These are phyloP conservation scores for Rutstroemia sydowiana DNA, from an alignment of 2,329 filamentous ascomycete species.

Conservation along the genomic window DNA sequence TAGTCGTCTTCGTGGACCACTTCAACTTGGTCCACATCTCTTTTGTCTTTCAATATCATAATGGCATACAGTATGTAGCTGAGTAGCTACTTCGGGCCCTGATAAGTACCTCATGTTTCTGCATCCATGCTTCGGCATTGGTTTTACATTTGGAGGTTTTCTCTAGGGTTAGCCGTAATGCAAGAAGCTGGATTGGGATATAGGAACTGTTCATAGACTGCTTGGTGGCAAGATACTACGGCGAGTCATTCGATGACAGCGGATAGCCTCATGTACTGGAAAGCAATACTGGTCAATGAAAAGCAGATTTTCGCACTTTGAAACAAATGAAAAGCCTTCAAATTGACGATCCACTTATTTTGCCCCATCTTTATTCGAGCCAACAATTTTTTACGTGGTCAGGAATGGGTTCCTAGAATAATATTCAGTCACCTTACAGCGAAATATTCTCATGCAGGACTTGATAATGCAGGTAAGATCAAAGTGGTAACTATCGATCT, in stretches of 20 bases:
- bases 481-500: conserved; percentile 5
- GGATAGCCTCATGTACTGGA: conserved; percentile 4
- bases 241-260: conserved; percentile 8
- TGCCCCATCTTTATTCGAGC: not conserved
- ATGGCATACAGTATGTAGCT: conserved; percentile 12
- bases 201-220: conserved; percentile 3
- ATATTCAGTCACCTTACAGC: conserved; percentile 1
- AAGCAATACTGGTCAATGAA: conserved; percentile 4
- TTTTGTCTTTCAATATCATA: conserved; percentile 24
- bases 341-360: not conserved
- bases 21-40: conserved; percentile 57
- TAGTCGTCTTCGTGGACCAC: conserved; percentile 50
- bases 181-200: not conserved
- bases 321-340: not conserved
- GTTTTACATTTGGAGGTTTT: not conserved
- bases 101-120: conserved; percentile 3
- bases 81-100: conserved; percentile 8
- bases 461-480: conserved; percentile 8
- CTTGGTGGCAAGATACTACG: conserved; percentile 6
- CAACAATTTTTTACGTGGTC: conserved; percentile 6
- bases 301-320: not conserved
- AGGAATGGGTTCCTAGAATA: no score
- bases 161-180: not conserved
- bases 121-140: not conserved
- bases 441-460: conserved; percentile 3